Base-by-base conservation (phyloP, 495 filamentous ascomycete species). In the Physcia stellaris region DNA sequence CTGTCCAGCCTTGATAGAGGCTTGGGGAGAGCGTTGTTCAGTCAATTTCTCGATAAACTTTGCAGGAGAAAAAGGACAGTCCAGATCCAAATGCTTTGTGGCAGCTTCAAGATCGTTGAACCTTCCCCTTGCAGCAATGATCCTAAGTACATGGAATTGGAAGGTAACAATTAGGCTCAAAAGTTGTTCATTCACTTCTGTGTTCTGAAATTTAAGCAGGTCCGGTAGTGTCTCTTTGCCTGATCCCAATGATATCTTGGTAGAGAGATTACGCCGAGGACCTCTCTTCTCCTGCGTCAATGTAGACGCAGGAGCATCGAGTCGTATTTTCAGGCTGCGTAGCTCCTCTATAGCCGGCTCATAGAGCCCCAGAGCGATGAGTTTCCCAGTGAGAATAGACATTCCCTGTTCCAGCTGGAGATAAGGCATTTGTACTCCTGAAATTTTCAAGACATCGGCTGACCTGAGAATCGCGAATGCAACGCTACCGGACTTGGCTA, bases 401-500 rank as follows among this genome's bases (percentile, higher is more conserved):
- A 85, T 81, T 5, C 83, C 90, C 41, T 75, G 77, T 51, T 95
- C 88, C 2, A 93, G 61, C 45, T 95, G 86, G 35, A 88, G 60
- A 24, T 67, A 70, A 6, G 77, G 73, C 12, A 73, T 54, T 43
- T 67, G 47, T 59, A 48, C 53, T 46, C 53, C 51, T 32, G 35
- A 50, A 21, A 39, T 39, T 39, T 46, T 70, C 52, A 34, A 60
- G 46, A 59, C 50, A 40, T 83, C 71, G 16, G 81, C 38, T 17
- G 66, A 61, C 35, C 83, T 62, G 30, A 96, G 59, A 34, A 72
- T 77, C 3, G 73, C 65, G 52, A 94, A 79, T 9, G 82, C 78
- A 18, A 80, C 53, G 16, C 81, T 66, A 9, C 79, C 79, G 46
- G 90, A 95, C 60, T 87, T 78, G 21, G 80, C 85, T 13, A 65